Evolutionary conservation across 1,139 yeast species (phyloP), one percentile per base, ranked within the genome.

Genomic region (Magnusiomyces magnusii): DNA sequence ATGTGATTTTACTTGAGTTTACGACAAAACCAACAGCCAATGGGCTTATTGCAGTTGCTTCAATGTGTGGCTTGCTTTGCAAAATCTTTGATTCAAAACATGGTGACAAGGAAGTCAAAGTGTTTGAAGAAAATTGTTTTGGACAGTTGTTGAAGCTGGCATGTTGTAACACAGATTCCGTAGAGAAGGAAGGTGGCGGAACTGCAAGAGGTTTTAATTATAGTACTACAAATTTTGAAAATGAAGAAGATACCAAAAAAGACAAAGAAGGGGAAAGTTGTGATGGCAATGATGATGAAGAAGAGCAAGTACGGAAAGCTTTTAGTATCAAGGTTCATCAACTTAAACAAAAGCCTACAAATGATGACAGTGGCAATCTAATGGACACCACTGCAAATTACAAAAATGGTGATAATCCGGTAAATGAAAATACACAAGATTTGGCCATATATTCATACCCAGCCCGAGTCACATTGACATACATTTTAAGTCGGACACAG

Each of bases 31-130:
- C 47, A 2, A 19, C 54, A 10, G 23, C 44, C 10, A 51, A 57
- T 23, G 57, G 57, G 1, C 31, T 59, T 15, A 54, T 57, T 9
- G 60, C 60, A 0, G 55, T 59, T 5, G 47, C 60, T 1, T 57
- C 61, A 15, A 57, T 57, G 36, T 59, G 61, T 39, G 58, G 56
- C 15, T 47, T 59, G 28, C 51, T 59, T 13, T 59, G 61, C 39
- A 59, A 59, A 34, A 23, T 59, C 36, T 59, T 59, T 55, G 60
- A 59, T 27, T 55, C 60, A 21, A 55, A 55, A 24, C 61, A 59
- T 24, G 54, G 53, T 27, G 24, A 41, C 34, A 19, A n/a, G 13
- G 61, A 59, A 28, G 56, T 59, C 1, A 15, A 7, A 41, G 55
- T 24, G 2, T 31, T 31, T 31, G 51, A 34, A 27, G 44, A 34